Evolutionary conservation across 768 basidiomycete species (phyloP).

Genomic region (Psilocybe tampanensis): DNA sequence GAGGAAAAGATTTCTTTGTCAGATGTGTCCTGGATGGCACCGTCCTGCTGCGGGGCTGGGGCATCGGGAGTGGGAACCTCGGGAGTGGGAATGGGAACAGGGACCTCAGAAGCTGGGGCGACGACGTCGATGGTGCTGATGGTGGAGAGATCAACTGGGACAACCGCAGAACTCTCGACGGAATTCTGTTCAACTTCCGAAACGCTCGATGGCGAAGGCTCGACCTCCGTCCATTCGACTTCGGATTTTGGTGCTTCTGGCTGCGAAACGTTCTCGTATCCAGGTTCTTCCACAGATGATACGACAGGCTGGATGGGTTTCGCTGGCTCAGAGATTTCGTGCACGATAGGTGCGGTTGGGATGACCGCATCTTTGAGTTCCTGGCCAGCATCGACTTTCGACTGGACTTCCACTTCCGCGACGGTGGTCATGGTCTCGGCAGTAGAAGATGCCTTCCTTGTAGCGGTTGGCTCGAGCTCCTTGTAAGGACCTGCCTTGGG

Average conservation of each 20-base stretch:
- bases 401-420: background rate
- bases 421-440: background rate
- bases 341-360: background rate
- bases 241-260: constrained; percentile 10
- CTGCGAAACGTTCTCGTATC: background rate
- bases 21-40: background rate
- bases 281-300: background rate
- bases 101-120: background rate
- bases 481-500: background rate
- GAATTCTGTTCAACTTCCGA: too few relatives aligned
- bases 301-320: background rate
- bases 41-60: background rate
- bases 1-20: background rate
- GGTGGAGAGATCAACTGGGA: background rate
- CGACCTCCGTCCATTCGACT: constrained; percentile 16
- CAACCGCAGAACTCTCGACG: background rate
- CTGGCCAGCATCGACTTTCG: background rate
- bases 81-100: too few relatives aligned
- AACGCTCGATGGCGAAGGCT: too few relatives aligned
- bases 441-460: background rate
- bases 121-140: background rate
- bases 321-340: background rate
- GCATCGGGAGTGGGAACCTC: too few relatives aligned
- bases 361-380: constrained; percentile 18
- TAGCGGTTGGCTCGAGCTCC: constrained; percentile 1